Percentiles rank a stretch among this genome's conserved stretches.
phyloP scores from a whole-genome alignment of 495 filamentous ascomycete species.

The Penicillium argentinense region DNA sequence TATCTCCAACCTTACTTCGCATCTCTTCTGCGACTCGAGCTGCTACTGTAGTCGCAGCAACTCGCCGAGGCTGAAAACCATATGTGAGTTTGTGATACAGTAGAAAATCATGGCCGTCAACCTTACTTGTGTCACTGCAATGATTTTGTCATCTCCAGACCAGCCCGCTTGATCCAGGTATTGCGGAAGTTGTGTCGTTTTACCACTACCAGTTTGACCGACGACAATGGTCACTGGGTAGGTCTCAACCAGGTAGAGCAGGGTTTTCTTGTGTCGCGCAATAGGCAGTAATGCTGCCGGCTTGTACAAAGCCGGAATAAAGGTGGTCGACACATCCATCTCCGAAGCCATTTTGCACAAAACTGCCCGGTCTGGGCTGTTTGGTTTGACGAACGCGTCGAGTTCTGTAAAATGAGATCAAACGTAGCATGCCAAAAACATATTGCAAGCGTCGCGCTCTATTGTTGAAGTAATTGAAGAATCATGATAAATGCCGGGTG shows the following conservation, averaged over 20 bases:
- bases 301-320: slow-evolving; percentile 77
- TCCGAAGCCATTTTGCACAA: slow-evolving; percentile 41
- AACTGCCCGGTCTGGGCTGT: background rate
- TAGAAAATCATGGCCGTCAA: background rate
- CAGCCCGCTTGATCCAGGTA: slow-evolving; percentile 88
- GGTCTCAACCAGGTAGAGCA: slow-evolving; percentile 77
- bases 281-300: slow-evolving; percentile 76
- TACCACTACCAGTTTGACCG: slow-evolving; percentile 88
- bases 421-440: too few relatives aligned
- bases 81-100: background rate
- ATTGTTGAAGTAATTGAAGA: background rate
- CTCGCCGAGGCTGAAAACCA: slow-evolving; percentile 70
- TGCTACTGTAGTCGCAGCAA: slow-evolving; percentile 92
- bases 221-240: slow-evolving; percentile 81
- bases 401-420: too few relatives aligned
- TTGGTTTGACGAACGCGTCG: too few relatives aligned
- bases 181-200: slow-evolving; percentile 87
- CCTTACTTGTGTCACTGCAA: slow-evolving; percentile 88
- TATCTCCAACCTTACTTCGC: slow-evolving; percentile 85
- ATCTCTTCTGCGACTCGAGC: slow-evolving; percentile 90
- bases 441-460: too few relatives aligned
- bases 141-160: slow-evolving; percentile 76
- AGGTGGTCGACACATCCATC: slow-evolving; percentile 58
- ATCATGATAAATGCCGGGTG: slow-evolving; percentile 2
- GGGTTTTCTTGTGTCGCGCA: slow-evolving; percentile 65